phyloP scores from a whole-genome alignment of 495 filamentous ascomycete species.

The Hyaloscypha variabilis region DNA sequence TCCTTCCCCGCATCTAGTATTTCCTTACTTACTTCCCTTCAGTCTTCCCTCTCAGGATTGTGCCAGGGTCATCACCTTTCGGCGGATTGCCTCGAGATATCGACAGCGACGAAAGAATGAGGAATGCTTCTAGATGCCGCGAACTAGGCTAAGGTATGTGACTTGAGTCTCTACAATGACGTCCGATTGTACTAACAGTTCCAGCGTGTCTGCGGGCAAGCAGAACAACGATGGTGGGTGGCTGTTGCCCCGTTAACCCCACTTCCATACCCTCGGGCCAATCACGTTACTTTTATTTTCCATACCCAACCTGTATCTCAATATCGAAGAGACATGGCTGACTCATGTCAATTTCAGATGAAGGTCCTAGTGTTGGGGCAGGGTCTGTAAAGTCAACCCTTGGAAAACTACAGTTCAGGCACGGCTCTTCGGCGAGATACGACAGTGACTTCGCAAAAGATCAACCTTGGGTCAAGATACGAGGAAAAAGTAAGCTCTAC shows the following conservation, averaged over 20 bases:
- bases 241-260: not conserved
- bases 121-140: not conserved
- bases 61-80: not conserved
- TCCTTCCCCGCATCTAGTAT: slow-evolving; percentile 14
- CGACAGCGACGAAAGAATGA: not conserved
- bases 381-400: slow-evolving; percentile 1
- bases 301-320: not conserved
- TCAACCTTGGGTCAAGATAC: slow-evolving; percentile 18
- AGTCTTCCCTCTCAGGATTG: not conserved
- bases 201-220: slow-evolving; percentile 4
- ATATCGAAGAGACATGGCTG: not conserved
- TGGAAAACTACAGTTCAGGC: slow-evolving; percentile 19
- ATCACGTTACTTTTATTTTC: not conserved
- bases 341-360: slow-evolving; percentile 1
- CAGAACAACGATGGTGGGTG: slow-evolving; percentile 8
- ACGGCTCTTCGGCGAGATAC: slow-evolving; percentile 18
- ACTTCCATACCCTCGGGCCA: not conserved
- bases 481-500: slow-evolving; percentile 14
- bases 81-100: not conserved
- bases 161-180: not conserved
- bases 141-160: not conserved
- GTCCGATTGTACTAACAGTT: slow-evolving; percentile 1
- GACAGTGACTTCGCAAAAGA: slow-evolving; percentile 19
- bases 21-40: slow-evolving; percentile 1
- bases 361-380: not conserved